Base-by-base conservation (phyloP, 495 filamentous ascomycete species). In the Apiosordaria backusii region DNA sequence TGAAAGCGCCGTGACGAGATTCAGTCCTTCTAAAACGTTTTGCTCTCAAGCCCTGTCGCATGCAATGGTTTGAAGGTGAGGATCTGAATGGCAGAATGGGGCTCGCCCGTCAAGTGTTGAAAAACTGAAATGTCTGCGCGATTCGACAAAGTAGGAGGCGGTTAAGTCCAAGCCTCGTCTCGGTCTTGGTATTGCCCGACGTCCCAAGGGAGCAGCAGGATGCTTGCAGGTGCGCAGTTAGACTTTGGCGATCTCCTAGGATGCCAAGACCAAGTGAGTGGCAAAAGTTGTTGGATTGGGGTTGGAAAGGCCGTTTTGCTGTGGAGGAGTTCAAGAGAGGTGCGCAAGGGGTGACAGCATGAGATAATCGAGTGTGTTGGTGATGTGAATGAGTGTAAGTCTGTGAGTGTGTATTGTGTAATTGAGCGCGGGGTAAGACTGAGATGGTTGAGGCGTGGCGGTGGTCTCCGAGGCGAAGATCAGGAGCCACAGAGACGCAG, bases 381-480 rank as follows among this genome's bases (percentile, higher is more conserved):
- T 45, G 35, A 45, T 6, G 29, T 35, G 50, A 54, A 9, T n/a
- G 50, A 22, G 16, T n/a, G 50, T 54, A 18, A 54, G 18, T 18
- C 16, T 55, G 52, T 19, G 52, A 4, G 19, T 23, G 52, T 19
- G 52, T 23, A n/a, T 23, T 21, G 52, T 19, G 52, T 13, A 55
- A 55, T 23, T 13, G n/a, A 16, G 63, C 6, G 18, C 55, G 63
- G 18, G 23, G 25, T 18, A n/a, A 2, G 27, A 25, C 52, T 24
- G 24, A 24, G 27, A 52, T 15, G 35, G 6, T 35, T 35, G 29
- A 45, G 35, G 35, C 35, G 35, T 13, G 24, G 62, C 21, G 63
- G 22, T 65, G 57, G 45, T 45, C 50, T 54, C 18, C 22, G 27
- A 57, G 50, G 22, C 26, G 52, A 53, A 40, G 58, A 66, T 57